Conservation (phyloP, 2,329 filamentous ascomycete genomes). For the Aspergillus novofumigatus region DNA sequence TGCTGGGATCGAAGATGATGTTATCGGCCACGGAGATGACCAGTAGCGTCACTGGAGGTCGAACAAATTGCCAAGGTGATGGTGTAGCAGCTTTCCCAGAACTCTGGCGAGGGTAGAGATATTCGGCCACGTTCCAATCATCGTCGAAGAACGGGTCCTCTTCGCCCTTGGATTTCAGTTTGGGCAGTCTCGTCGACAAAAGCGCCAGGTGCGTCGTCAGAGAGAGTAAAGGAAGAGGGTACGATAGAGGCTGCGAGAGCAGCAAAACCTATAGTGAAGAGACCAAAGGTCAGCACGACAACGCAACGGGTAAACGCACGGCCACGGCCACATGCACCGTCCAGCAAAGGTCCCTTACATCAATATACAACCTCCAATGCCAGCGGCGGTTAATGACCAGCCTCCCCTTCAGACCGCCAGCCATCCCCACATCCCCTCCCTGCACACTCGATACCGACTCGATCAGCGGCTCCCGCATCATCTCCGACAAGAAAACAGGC, state of each 20-base stretch:
- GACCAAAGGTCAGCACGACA: constrained; percentile 4
- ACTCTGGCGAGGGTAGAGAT: constrained; percentile 62
- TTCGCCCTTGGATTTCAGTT: constrained; percentile 80
- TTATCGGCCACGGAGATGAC: constrained; percentile 83
- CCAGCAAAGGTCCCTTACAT: constrained; percentile 56
- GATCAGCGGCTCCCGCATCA: constrained; percentile 82
- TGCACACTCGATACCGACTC: constrained; percentile 64
- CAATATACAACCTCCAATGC: constrained; percentile 95
- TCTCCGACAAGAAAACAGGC: constrained; percentile 80
- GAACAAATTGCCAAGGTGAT: constrained; percentile 33
- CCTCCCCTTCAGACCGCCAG: constrained; percentile 63
- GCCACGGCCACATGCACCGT: not conserved
- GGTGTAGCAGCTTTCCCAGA: constrained; percentile 18
- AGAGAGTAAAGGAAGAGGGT: constrained; percentile 87
- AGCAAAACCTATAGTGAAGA: constrained; percentile 66
- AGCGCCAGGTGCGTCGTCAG: constrained; percentile 92
- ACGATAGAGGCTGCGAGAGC: constrained; percentile 87
- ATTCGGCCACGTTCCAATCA: constrained; percentile 81
- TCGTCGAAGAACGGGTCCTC: constrained; percentile 98
- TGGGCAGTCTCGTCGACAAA: constrained; percentile 77
- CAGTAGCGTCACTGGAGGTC: constrained; percentile 84
- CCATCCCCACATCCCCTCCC: constrained; percentile 72
- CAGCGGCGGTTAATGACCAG: constrained; percentile 86
- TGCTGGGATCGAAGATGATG: constrained; percentile 87
- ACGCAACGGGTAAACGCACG: not conserved